phyloP scores from a whole-genome alignment of 140 eudicot species.

The Cichorium intybus region DNA sequence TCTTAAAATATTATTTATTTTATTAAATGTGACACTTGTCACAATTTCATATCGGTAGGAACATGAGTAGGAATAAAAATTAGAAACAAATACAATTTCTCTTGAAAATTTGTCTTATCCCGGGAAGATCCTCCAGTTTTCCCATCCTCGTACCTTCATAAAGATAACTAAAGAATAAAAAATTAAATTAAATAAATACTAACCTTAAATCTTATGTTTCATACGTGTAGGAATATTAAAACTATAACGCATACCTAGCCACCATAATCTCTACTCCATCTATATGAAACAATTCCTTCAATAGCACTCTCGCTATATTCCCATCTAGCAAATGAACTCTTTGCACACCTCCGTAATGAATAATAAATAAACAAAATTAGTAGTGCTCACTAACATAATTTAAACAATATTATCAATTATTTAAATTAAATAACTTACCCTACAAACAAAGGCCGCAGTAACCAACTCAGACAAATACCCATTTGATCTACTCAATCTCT shows the following conservation, averaged over 20 bases:
- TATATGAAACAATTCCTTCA: constrained; percentile 87
- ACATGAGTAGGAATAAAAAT: too few relatives aligned
- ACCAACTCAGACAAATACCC: constrained; percentile 93
- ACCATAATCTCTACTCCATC: constrained; percentile 99
- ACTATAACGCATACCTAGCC: constrained; percentile 64
- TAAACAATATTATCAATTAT: neutral
- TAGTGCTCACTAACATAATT: neutral
- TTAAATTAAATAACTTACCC: constrained; percentile 55
- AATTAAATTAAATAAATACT: neutral
- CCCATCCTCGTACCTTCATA: constrained; percentile 97
- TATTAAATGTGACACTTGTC: too few relatives aligned
- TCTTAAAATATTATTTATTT: too few relatives aligned
- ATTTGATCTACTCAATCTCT: constrained; percentile 66
- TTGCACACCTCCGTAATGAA: constrained; percentile 84
- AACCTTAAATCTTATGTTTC: neutral
- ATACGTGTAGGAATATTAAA: neutral
- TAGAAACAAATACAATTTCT: too few relatives aligned
- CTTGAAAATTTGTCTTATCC: constrained; percentile 64
- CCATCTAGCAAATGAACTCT: constrained; percentile 94
- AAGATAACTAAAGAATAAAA: constrained; percentile 58
- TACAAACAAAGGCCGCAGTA: constrained; percentile 97
- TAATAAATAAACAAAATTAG: neutral
- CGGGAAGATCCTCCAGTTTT: constrained; percentile 54
- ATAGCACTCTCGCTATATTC: constrained; percentile 70
- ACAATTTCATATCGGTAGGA: too few relatives aligned